Evolutionary conservation across 495 filamentous ascomycete genomes (phyloP).

Genomic region (Talaromyces thailandensis): DNA sequence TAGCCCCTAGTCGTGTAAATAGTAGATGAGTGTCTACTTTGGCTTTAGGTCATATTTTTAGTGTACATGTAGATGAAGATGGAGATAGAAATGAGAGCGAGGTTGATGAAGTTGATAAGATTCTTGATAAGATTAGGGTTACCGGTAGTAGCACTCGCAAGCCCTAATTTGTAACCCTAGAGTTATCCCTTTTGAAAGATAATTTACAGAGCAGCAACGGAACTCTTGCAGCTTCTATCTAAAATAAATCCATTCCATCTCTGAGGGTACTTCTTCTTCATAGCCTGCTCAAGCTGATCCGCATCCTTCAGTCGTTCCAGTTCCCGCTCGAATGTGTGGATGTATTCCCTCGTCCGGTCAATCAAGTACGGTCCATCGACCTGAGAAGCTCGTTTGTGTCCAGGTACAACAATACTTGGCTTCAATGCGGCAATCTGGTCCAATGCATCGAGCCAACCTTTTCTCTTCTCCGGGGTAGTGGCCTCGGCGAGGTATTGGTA

Average conservation of each 20-base stretch:
- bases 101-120: neutral
- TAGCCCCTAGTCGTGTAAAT: neutral
- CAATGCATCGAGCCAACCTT: constrained; percentile 23
- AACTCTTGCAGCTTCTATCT: neutral
- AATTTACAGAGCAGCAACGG: neutral
- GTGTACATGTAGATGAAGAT: neutral
- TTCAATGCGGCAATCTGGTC: constrained; percentile 22
- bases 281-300: constrained; percentile 1
- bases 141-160: neutral
- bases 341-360: constrained; percentile 9
- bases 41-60: neutral
- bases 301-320: constrained; percentile 6
- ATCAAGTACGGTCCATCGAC: constrained; percentile 7
- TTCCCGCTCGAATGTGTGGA: constrained; percentile 7
- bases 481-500: constrained; percentile 26
- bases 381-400: constrained; percentile 9
- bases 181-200: neutral
- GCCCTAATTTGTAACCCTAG: neutral
- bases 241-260: constrained; percentile 7
- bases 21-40: neutral
- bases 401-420: constrained; percentile 10
- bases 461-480: constrained; percentile 13
- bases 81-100: neutral
- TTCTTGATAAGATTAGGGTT: neutral
- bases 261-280: constrained; percentile 9